Base-by-base conservation (phyloP, 805 yeast genomes). In the Ogataea paradorogensis region DNA sequence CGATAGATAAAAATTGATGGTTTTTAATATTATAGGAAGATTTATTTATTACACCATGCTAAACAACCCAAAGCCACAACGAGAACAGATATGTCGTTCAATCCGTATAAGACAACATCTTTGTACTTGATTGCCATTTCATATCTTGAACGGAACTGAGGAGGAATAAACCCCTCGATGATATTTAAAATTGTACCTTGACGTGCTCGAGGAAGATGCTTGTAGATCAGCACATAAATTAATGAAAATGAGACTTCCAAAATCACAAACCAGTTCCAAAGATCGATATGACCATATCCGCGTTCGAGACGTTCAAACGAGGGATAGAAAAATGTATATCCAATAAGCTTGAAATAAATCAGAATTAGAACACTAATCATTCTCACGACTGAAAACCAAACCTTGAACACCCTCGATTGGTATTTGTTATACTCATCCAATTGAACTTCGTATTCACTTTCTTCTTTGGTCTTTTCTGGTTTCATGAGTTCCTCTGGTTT, bases 11-110 rank as follows among this genome's bases (percentile, higher is more conserved):
- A 33, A 9, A 13, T 8, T 15, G n/a, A 27, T 15, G 10, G 28
- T 21, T 30, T 27, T 5, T 20, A 21, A 20, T 49, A 39, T 25
- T 16, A 25, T 13, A 20, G n/a, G n/a, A n/a, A 18, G n/a, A 14
- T 33, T 22, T 29, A 38, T 11, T 18, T 29, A 16, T 29, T 29
- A n/a, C 21, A 15, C 36, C 36, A 31, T 13, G 61, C 46, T 6
- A 50, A 32, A 2, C 49, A 10, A 10, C 57, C 62, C 22, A 59
- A 42, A n/a, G 55, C 23, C 13, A 61, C 35, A 11, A 61, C 40
- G 15, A 61, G 47, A 13, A 61, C 43, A 15, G 61, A 39, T 15
- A 61, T 32, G 45, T 62, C 67, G 30, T 48, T 43, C 21, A 55
- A 26, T 27, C 54, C 46, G 21, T 50, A 48, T 10, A 38, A 25